Percentiles rank a stretch among this genome's conserved stretches.
These are phyloP conservation scores for Penstemon davidsonii DNA, from an alignment of 257 asterid genomes.

Conservation along the genomic window DNA sequence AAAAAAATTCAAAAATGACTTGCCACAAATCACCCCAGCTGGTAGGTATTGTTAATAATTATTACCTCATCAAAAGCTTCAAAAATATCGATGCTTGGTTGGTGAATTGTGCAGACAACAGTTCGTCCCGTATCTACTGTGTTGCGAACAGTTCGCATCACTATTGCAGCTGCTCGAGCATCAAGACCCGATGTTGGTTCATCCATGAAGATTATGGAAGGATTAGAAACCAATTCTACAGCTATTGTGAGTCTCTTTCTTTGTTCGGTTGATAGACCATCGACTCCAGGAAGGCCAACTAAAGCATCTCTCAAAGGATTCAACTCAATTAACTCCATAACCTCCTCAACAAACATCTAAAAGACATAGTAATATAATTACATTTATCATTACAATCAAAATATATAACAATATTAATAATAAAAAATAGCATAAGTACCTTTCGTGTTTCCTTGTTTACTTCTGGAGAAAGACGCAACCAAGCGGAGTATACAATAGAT, in stretches of 20 bases:
- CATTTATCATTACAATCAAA: too few relatives aligned
- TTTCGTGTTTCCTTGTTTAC: too few relatives aligned
- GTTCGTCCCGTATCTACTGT: constrained; percentile 82
- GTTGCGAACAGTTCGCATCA: constrained; percentile 82
- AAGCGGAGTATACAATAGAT: too few relatives aligned
- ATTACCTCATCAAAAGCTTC: constrained; percentile 86
- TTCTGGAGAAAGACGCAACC: too few relatives aligned
- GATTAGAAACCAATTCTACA: constrained; percentile 81
- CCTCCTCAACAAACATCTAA: constrained; percentile 84
- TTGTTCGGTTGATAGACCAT: constrained; percentile 83
- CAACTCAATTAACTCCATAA: constrained; percentile 82
- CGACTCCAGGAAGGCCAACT: constrained; percentile 89
- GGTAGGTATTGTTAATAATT: too few relatives aligned
- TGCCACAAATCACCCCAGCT: too few relatives aligned
- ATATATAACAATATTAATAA: too few relatives aligned
- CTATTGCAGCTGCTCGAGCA: constrained; percentile 89
- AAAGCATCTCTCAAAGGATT: constrained; percentile 55
- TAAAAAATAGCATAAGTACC: too few relatives aligned
- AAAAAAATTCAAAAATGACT: not conserved
- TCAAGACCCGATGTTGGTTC: constrained; percentile 91
- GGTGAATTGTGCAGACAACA: constrained; percentile 86
- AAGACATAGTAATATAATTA: too few relatives aligned
- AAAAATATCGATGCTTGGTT: constrained; percentile 79
- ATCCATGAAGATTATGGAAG: constrained; percentile 87
- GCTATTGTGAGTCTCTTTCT: constrained; percentile 86